Conservation (phyloP, 352 stramenopile genomes). For the Pythium plurisporium region DNA sequence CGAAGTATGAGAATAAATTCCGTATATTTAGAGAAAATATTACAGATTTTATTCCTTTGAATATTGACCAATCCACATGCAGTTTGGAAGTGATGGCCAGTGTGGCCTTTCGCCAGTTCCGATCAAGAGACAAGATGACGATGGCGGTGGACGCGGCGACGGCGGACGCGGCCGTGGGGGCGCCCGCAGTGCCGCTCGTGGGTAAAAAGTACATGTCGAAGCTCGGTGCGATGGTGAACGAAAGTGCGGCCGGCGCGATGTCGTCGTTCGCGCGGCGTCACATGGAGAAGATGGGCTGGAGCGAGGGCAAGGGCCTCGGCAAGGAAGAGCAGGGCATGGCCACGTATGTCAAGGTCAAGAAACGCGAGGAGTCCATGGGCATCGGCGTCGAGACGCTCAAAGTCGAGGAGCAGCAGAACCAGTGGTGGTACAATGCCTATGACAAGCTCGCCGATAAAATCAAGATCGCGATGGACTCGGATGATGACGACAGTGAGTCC, state of each 20-base stretch:
- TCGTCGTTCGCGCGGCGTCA: constrained; percentile 81
- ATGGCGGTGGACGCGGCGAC: constrained; percentile 2
- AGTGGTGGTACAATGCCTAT: constrained; percentile 90
- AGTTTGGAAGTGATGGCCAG: constrained; percentile 16
- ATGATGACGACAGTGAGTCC: constrained; percentile 35
- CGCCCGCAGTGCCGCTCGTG: constrained; percentile 53
- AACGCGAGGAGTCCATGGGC: constrained; percentile 91
- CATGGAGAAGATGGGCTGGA: constrained; percentile 96
- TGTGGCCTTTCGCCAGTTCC: constrained; percentile 9
- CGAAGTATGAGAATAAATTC: constrained; percentile 1
- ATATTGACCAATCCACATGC: not conserved
- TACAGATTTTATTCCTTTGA: not conserved
- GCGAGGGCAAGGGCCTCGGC: constrained; percentile 92
- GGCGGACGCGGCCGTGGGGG: not conserved
- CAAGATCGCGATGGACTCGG: constrained; percentile 62
- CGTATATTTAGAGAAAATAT: not conserved
- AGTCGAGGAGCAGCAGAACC: constrained; percentile 58
- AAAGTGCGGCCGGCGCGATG: constrained; percentile 54
- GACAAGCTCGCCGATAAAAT: constrained; percentile 86
- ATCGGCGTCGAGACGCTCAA: constrained; percentile 82
- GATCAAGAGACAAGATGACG: not conserved
- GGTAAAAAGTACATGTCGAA: constrained; percentile 81
- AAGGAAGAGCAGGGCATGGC: constrained; percentile 93
- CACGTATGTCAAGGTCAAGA: constrained; percentile 92
- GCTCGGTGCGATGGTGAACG: constrained; percentile 79